Percentiles rank a stretch among this genome's conserved stretches.
phyloP scores from a whole-genome alignment of 495 filamentous ascomycete species.

The Aspergillus campestris region DNA sequence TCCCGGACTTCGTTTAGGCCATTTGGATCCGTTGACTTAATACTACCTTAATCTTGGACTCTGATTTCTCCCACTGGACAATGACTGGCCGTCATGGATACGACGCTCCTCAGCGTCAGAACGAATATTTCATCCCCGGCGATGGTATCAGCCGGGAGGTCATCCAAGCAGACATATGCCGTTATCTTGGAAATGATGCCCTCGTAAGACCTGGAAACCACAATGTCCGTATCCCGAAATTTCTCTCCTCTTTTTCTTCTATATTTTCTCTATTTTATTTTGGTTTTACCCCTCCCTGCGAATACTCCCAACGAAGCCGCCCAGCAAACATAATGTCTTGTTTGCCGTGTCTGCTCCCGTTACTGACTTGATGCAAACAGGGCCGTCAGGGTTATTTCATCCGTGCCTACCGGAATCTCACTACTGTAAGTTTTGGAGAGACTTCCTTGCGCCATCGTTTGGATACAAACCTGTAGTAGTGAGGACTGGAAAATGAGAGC shows the following conservation, averaged over 20 bases:
- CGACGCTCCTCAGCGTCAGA: slow-evolving; percentile 47
- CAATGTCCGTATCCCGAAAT: slow-evolving; percentile 50
- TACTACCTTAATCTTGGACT: slow-evolving; percentile 22
- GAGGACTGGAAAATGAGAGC: too few relatives aligned
- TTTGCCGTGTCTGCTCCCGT: not conserved
- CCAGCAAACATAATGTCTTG: not conserved
- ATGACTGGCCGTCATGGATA: slow-evolving; percentile 40
- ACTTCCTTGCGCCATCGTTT: not conserved
- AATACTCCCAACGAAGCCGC: slow-evolving; percentile 1
- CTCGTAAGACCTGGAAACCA: slow-evolving; percentile 77
- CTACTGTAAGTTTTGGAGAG: slow-evolving; percentile 53
- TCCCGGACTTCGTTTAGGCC: slow-evolving; percentile 18
- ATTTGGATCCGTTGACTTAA: slow-evolving; percentile 29
- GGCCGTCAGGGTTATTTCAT: slow-evolving; percentile 73
- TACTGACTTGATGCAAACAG: slow-evolving; percentile 40
- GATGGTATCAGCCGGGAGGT: slow-evolving; percentile 90
- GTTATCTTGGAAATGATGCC: slow-evolving; percentile 87
- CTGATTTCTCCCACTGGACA: slow-evolving; percentile 25
- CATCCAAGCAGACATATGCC: slow-evolving; percentile 90
- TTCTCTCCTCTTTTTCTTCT: not conserved
- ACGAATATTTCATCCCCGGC: slow-evolving; percentile 80
- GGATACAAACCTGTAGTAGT: not conserved
- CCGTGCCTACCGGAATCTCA: slow-evolving; percentile 79
- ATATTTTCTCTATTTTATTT: not conserved
- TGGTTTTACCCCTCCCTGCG: not conserved